A percentile compares a stretch with the other conserved stretches of the same genome.
Conservation (phyloP, 176 grass and related monocot genomes). For the Cocos nucifera region DNA sequence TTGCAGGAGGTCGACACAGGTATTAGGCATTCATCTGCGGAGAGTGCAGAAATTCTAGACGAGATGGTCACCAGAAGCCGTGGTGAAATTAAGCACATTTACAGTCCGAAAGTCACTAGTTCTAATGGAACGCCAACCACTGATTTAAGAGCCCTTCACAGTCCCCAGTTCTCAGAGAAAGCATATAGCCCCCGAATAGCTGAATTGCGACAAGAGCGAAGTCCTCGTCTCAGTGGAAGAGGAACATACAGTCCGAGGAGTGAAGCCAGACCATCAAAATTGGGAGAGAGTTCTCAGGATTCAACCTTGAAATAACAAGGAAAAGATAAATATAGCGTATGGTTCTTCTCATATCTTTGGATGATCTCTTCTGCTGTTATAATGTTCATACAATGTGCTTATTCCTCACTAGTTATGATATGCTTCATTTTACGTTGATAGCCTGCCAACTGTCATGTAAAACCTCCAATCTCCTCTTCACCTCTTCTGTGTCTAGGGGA, state of each 20-base stretch:
- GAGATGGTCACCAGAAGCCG: constrained; percentile 87
- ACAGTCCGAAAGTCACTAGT: constrained; percentile 90
- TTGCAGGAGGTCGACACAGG: constrained; percentile 54
- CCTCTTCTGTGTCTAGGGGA: no score
- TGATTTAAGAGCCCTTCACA: constrained; percentile 54
- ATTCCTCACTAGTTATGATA: no score
- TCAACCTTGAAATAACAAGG: constrained; percentile 8
- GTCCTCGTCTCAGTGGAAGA: constrained; percentile 7
- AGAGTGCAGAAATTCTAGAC: constrained; percentile 71
- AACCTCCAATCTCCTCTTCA: no score
- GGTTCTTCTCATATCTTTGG: no score
- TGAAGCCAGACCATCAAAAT: constrained; percentile 37
- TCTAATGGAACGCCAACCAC: constrained; percentile 60
- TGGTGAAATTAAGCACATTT: constrained; percentile 79
- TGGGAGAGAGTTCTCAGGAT: constrained; percentile 28
- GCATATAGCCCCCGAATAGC: constrained; percentile 55
- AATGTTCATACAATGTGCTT: no score
- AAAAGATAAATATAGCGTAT: no score
- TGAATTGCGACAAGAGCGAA: constrained; percentile 55
- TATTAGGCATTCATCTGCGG: constrained; percentile 22
- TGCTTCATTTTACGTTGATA: no score
- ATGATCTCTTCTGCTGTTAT: no score
- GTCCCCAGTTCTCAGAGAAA: constrained; percentile 74
- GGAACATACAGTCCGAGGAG: constrained; percentile 27
- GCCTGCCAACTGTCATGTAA: no score